Base-by-base conservation (phyloP, 2,329 filamentous ascomycete species). In the Domatiomyces catenatus region DNA sequence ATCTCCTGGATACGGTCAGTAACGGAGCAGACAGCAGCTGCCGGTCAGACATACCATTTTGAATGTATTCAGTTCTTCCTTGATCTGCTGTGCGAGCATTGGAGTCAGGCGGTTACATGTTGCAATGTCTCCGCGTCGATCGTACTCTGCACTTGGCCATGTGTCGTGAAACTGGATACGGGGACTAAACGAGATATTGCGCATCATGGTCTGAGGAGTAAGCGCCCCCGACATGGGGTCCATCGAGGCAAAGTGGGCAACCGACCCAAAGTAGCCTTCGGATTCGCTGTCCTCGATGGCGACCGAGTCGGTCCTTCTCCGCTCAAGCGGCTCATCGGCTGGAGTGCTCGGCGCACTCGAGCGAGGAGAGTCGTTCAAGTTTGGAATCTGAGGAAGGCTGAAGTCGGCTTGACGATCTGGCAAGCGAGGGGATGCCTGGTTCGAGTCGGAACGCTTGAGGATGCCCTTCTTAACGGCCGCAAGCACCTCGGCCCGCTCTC, bases 41-140 rank as follows among this genome's bases (percentile, higher is more conserved):
- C n/a, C 36, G 15, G 1, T 6, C 19, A 15, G 18, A 69, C 81
- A 55, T 72, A 92, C 87, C 92, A 98, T 98, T 69, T 98, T 98
- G 76, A 98, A 98, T 60, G 83, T 93, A 71, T 98, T 98, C 60
- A 98, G 79, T 71, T 98, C 92, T 71, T 98, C 92, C 71, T 96
- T 96, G 71, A 98, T 98, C 68, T 98, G 92, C 70, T 98, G 92
- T 45, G 92, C 92, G 56, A 98, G 78, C 77, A 95, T 89, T 10
- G 92, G 92, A 47, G 92, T 98, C 59, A 98, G 75, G 58, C 90
- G 86, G 65, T 98, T 98, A 79, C 92, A 98, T 1, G 92, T 98
- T 8, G 92, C 89, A 69, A 96, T 85, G 54, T 98, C 92, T 50
- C 92, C 92, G 49, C 92, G 81, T 55, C 92, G 85, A 66, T 98